Evolutionary conservation across 352 stramenopile species (phyloP).

Genomic region (Globisporangium parvum): DNA sequence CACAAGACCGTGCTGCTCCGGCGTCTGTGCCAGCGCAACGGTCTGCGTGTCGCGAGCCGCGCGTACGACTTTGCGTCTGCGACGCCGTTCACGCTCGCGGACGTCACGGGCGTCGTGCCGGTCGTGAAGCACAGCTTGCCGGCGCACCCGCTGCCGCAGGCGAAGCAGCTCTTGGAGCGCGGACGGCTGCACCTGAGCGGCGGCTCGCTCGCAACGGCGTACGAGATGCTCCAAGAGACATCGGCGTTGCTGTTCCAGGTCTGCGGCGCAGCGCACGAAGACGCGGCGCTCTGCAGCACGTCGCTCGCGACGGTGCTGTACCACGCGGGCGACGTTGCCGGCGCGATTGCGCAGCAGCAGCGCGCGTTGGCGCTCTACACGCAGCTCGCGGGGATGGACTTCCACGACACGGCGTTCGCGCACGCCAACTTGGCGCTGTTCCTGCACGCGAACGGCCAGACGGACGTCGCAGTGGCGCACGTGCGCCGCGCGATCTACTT

Average conservation of each 20-base stretch:
- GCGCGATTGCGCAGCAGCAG: constrained; percentile 86
- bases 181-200: constrained; percentile 79
- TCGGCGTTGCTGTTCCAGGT: constrained; percentile 93
- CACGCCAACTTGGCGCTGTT: constrained; percentile 92
- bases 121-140: constrained; percentile 92
- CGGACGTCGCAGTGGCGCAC: constrained; percentile 84
- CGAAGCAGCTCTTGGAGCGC: constrained; percentile 84
- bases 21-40: constrained; percentile 91
- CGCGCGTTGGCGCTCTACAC: constrained; percentile 90
- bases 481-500: constrained; percentile 90
- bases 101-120: constrained; percentile 91
- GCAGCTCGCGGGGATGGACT: constrained; percentile 91
- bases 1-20: constrained; percentile 85
- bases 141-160: constrained; percentile 62
- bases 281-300: constrained; percentile 90
- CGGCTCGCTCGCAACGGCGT: constrained; percentile 66
- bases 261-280: constrained; percentile 88
- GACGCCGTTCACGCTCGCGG: constrained; percentile 83
- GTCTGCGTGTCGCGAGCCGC: constrained; percentile 87
- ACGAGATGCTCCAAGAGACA: constrained; percentile 87
- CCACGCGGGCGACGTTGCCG: constrained; percentile 85
- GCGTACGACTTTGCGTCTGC: constrained; percentile 79
- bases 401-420: constrained; percentile 86
- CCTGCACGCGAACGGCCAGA: constrained; percentile 82
- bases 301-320: constrained; percentile 91